Evolutionary conservation across 345 rosid species (phyloP).

Genomic region (Boechera divaricarpa): DNA sequence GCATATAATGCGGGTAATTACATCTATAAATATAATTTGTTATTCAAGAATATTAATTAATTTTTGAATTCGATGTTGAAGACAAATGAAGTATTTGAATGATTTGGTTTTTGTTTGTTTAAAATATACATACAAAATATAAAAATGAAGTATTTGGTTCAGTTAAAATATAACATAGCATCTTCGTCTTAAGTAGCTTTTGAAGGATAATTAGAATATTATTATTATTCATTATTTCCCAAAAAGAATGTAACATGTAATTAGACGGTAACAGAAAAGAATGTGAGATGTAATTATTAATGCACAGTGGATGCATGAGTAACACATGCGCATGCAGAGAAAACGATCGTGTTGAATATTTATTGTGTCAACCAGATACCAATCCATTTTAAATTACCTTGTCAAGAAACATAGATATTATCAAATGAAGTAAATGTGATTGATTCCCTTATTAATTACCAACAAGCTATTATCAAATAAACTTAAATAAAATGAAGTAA

Average conservation of each 20-base stretch:
- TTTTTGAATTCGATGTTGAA: not conserved
- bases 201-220: not conserved
- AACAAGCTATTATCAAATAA: not conserved
- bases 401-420: not conserved
- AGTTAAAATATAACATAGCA: not conserved
- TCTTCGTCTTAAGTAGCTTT: not conserved
- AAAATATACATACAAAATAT: no score
- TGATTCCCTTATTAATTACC: not conserved
- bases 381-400: slow-evolving; percentile 3
- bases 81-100: not conserved
- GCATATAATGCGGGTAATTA: not conserved
- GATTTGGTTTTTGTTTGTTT: no score
- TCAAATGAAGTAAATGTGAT: slow-evolving; percentile 18
- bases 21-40: not conserved
- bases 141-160: not conserved
- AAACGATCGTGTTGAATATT: slow-evolving; percentile 18
- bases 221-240: not conserved
- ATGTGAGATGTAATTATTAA: slow-evolving; percentile 5
- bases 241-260: not conserved
- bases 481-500: not conserved
- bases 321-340: slow-evolving; percentile 26
- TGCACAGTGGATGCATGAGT: slow-evolving; percentile 18
- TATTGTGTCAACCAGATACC: slow-evolving; percentile 4
- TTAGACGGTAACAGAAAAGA: not conserved
- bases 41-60: not conserved